These are phyloP conservation scores for Zostera marina DNA, from an alignment of 116 monocot species.

Conservation along the genomic window DNA sequence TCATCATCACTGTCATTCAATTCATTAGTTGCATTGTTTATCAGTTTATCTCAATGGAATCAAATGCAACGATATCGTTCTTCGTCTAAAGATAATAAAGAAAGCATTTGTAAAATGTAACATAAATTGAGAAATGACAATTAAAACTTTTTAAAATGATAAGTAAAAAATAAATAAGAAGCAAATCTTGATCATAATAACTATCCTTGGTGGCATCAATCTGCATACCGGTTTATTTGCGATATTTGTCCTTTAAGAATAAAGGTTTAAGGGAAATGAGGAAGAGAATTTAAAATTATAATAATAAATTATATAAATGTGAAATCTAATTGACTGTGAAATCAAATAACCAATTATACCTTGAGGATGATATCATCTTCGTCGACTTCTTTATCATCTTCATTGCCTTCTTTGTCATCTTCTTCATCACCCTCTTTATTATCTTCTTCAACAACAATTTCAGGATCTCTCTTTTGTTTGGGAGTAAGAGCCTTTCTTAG, in stretches of 20 bases:
- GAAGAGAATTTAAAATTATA: background rate
- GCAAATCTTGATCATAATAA: constrained; percentile 38
- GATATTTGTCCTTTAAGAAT: constrained; percentile 60
- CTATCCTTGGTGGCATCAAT: constrained; percentile 90
- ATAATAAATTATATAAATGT: background rate
- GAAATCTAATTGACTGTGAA: background rate
- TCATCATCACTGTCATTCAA: constrained; percentile 52
- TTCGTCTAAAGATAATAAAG: constrained; percentile 29
- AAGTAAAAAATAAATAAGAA: background rate
- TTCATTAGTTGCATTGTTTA: constrained; percentile 37
- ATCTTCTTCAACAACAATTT: constrained; percentile 14
- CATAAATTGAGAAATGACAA: background rate
- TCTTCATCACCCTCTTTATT: too few relatives aligned
- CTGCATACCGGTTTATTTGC: constrained; percentile 78
- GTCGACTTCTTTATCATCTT: constrained; percentile 28
- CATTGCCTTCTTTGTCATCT: constrained; percentile 21
- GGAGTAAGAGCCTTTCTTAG: constrained; percentile 56
- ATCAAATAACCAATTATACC: constrained; percentile 27
- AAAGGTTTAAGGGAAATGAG: background rate
- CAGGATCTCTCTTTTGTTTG: constrained; percentile 19
- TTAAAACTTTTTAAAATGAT: background rate
- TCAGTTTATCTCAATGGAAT: constrained; percentile 36
- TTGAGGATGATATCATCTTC: constrained; percentile 71
- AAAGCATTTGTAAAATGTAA: background rate
- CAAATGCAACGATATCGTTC: constrained; percentile 50